phyloP scores from a whole-genome alignment of 163 green algal genomes.

The Coccomyxa subellipsoidea region DNA sequence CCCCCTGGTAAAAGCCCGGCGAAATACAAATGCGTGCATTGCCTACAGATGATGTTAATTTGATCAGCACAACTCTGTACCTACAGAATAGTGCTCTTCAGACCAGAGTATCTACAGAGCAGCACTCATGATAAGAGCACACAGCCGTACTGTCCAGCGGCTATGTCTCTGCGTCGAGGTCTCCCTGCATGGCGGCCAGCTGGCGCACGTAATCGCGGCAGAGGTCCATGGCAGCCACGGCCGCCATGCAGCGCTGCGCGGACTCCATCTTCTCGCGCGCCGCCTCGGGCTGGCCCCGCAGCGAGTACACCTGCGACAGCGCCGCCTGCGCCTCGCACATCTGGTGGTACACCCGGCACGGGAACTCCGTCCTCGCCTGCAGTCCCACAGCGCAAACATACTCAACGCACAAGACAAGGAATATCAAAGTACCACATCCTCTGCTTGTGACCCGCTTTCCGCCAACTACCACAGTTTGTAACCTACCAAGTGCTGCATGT shows the following conservation, averaged over 20 bases:
- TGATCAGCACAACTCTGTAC: too few relatives aligned
- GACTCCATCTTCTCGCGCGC: not conserved
- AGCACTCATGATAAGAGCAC: too few relatives aligned
- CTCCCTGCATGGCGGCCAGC: not conserved
- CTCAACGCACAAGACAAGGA: not conserved
- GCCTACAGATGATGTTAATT: too few relatives aligned
- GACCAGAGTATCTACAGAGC: too few relatives aligned
- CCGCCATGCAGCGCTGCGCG: not conserved
- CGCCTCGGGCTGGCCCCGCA: not conserved
- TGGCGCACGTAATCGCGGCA: not conserved
- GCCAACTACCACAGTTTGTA: not conserved
- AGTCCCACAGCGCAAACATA: not conserved
- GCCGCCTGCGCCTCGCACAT: not conserved
- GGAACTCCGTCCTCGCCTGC: not conserved
- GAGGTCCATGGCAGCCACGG: not conserved
- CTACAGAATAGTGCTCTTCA: too few relatives aligned
- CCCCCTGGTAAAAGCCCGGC: too few relatives aligned
- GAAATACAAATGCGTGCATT: too few relatives aligned
- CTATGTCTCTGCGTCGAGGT: not conserved
- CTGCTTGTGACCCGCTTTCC: not conserved
- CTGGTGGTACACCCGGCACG: not conserved
- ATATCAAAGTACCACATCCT: not conserved
- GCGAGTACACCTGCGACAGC: constrained; percentile 1
- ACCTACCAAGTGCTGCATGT: too few relatives aligned
- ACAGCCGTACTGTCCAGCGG: too few relatives aligned